Evolutionary conservation across 805 yeast species (phyloP).

Genomic region (Candida sanyiensis): DNA sequence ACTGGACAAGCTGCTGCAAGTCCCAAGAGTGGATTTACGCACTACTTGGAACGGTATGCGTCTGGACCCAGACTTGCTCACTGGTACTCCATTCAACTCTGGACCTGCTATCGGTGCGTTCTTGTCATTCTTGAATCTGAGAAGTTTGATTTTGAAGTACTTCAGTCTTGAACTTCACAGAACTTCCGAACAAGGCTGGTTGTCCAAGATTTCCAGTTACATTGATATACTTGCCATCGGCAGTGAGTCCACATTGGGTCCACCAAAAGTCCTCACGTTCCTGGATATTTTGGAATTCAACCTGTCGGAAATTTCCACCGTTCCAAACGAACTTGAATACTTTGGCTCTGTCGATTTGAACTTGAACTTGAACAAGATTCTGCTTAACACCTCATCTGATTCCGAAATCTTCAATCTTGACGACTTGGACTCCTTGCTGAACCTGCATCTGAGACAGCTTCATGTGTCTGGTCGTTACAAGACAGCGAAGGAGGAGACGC

Average conservation of each 20-base stretch:
- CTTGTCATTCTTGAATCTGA: slow-evolving; percentile 52
- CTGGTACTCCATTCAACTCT: slow-evolving; percentile 25
- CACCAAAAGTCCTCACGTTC: slow-evolving; percentile 63
- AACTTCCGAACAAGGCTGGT: slow-evolving; percentile 38
- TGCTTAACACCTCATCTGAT: slow-evolving; percentile 22
- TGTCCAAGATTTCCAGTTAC: slow-evolving; percentile 48
- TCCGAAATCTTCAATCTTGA: slow-evolving; percentile 38
- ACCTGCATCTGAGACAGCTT: slow-evolving; percentile 23
- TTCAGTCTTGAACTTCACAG: slow-evolving; percentile 70
- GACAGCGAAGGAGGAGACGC: slow-evolving; percentile 17
- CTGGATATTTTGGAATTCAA: slow-evolving; percentile 65
- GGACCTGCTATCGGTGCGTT: slow-evolving; percentile 45
- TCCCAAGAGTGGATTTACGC: slow-evolving; percentile 45
- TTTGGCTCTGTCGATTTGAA: slow-evolving; percentile 35
- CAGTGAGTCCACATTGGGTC: slow-evolving; percentile 45
- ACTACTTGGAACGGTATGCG: slow-evolving; percentile 51
- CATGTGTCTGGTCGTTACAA: slow-evolving; percentile 19
- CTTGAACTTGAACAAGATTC: slow-evolving; percentile 37
- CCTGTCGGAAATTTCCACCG: slow-evolving; percentile 35
- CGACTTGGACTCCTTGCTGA: slow-evolving; percentile 33
- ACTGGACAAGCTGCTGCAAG: slow-evolving; percentile 44
- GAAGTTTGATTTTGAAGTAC: slow-evolving; percentile 58
- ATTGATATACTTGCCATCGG: slow-evolving; percentile 47
- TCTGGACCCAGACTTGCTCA: slow-evolving; percentile 38
- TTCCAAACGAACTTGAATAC: slow-evolving; percentile 18